Conservation (phyloP, 2,329 filamentous ascomycete genomes). For the Claviceps maximensis region DNA sequence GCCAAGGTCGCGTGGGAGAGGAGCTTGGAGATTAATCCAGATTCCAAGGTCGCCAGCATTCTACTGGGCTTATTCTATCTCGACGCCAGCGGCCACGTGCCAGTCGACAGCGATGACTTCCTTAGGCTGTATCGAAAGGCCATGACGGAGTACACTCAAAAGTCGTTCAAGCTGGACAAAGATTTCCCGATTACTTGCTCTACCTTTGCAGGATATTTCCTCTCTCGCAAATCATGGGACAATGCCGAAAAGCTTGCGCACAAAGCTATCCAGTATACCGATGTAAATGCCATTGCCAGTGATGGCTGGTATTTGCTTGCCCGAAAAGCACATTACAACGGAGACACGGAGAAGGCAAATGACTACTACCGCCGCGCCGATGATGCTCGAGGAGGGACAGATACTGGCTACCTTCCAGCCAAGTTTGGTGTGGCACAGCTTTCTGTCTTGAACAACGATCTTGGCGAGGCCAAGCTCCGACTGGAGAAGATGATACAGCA, state of each 20-base stretch:
- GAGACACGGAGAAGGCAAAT: slow-evolving; percentile 59
- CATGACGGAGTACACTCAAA: slow-evolving; percentile 89
- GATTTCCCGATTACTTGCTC: slow-evolving; percentile 80
- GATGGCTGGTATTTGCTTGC: slow-evolving; percentile 96
- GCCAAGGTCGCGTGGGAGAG: slow-evolving; percentile 86
- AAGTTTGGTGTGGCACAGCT: slow-evolving; percentile 92
- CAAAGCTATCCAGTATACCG: slow-evolving; percentile 88
- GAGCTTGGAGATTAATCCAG: slow-evolving; percentile 63
- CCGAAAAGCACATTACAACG: slow-evolving; percentile 76
- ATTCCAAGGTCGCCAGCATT: slow-evolving; percentile 83
- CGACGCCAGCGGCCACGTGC: slow-evolving; percentile 69
- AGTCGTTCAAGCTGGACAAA: slow-evolving; percentile 86
- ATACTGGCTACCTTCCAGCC: slow-evolving; percentile 80
- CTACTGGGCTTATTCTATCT: slow-evolving; percentile 84
- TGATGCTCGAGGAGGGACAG: slow-evolving; percentile 80
- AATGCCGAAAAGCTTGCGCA: slow-evolving; percentile 80
- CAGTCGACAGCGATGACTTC: slow-evolving; percentile 76
- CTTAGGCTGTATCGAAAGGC: slow-evolving; percentile 77
- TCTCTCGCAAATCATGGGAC: slow-evolving; percentile 65
- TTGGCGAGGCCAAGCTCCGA: slow-evolving; percentile 82
- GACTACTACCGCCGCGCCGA: slow-evolving; percentile 87
- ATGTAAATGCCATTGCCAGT: slow-evolving; percentile 91
- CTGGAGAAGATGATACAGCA: slow-evolving; percentile 90
- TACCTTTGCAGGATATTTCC: slow-evolving; percentile 81
- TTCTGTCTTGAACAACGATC: slow-evolving; percentile 68